Evolutionary conservation across 169 alveolate species (phyloP).

Genomic region (Eimeria acervulina): DNA sequence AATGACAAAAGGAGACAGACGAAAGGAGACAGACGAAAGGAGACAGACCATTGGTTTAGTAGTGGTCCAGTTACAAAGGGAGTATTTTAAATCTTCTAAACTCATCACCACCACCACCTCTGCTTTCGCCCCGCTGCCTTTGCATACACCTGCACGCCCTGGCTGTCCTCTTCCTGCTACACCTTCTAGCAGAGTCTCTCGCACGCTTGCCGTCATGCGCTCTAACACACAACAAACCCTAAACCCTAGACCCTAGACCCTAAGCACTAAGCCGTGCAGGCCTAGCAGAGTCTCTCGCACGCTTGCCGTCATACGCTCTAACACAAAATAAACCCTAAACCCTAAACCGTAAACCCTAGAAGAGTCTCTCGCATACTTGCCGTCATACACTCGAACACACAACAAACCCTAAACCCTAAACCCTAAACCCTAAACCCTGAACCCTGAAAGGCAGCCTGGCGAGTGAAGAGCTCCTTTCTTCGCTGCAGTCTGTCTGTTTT

Average conservation of each 20-base stretch:
- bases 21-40: neutral
- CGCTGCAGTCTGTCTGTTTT: neutral
- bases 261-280: neutral
- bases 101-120: conserved; percentile 62
- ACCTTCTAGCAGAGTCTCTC: conserved; percentile 35
- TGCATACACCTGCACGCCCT: neutral
- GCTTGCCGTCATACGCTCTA: conserved; percentile 71
- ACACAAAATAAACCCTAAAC: neutral
- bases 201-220: conserved; percentile 62
- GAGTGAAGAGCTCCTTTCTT: neutral
- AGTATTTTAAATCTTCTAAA: conserved; percentile 76
- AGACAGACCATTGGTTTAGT: conserved; percentile 78
- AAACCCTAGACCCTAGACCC: neutral
- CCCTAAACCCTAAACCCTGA: neutral
- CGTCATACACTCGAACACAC: conserved; percentile 68
- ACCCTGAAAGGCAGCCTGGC: neutral
- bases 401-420: neutral
- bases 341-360: neutral
- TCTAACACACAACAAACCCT: conserved; percentile 27
- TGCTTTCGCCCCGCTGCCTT: neutral
- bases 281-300: conserved; percentile 40
- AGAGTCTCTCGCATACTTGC: conserved; percentile 31
- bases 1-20: neutral
- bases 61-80: conserved; percentile 75
- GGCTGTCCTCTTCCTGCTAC: conserved; percentile 27